phyloP scores from a whole-genome alignment of 169 alveolate species.

The Eimeria praecox region DNA sequence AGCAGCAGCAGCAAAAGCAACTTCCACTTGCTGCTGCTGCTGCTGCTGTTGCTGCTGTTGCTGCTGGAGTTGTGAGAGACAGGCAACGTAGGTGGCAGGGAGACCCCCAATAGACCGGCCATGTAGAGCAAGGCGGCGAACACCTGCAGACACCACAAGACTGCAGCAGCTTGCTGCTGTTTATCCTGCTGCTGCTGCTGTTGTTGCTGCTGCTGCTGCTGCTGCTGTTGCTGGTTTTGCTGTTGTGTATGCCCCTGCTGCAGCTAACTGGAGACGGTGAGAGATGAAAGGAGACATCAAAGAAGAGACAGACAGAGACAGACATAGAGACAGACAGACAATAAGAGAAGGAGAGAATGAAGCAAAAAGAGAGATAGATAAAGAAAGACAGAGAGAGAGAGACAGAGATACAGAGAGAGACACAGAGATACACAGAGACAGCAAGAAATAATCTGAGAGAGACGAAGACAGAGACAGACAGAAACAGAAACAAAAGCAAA shows the following conservation, averaged over 20 bases:
- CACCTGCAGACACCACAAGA: conserved; percentile 16
- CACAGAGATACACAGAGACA: neutral
- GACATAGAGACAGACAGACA: too few relatives aligned
- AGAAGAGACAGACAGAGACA: neutral
- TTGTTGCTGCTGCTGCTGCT: neutral
- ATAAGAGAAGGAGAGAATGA: neutral
- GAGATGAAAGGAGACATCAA: neutral
- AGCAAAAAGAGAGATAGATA: neutral
- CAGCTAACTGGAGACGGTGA: neutral
- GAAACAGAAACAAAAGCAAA: neutral
- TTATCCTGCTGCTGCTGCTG: neutral
- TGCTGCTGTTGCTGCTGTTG: conserved; percentile 38
- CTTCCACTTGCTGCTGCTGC: neutral
- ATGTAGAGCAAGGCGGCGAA: conserved; percentile 10
- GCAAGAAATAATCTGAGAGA: neutral
- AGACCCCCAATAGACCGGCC: conserved; percentile 73
- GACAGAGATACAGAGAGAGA: neutral
- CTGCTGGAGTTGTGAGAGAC: conserved; percentile 17
- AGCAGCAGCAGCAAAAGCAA: conserved; percentile 18
- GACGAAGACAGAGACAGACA: neutral
- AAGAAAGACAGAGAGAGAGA: neutral
- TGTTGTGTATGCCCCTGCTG: neutral
- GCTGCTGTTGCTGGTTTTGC: neutral
- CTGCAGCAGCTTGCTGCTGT: neutral
- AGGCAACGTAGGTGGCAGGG: conserved; percentile 33